These are phyloP conservation scores for Arachnomyces sp. DNA, from an alignment of 2,329 filamentous ascomycete genomes.

Conservation along the genomic window DNA sequence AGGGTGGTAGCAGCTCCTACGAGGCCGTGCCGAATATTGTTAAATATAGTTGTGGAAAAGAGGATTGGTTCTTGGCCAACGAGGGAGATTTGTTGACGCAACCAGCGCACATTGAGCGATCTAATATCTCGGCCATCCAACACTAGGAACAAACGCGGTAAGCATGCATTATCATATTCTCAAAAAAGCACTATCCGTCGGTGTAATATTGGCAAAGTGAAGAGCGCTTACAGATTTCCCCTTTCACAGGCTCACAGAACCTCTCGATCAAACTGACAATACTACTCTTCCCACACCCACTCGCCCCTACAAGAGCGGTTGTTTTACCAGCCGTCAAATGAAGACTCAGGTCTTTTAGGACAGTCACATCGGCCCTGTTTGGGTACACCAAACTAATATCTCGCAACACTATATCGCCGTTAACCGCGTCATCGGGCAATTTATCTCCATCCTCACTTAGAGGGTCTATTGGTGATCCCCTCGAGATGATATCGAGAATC, in stretches of 20 bases:
- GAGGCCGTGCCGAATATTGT: constrained; percentile 14
- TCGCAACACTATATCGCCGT: constrained; percentile 64
- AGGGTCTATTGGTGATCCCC: constrained; percentile 67
- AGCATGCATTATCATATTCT: too few relatives aligned
- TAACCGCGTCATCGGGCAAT: constrained; percentile 49
- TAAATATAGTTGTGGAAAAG: constrained; percentile 11
- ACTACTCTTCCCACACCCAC: constrained; percentile 33
- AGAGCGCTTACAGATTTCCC: constrained; percentile 17
- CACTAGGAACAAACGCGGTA: too few relatives aligned
- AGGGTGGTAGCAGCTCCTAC: constrained; percentile 6
- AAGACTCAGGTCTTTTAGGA: constrained; percentile 29
- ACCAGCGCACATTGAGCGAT: constrained; percentile 20
- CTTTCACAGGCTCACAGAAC: constrained; percentile 49
- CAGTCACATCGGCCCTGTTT: constrained; percentile 33
- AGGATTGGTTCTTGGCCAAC: constrained; percentile 18
- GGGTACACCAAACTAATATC: constrained; percentile 48
- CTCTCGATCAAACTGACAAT: constrained; percentile 46
- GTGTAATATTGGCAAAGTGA: too few relatives aligned
- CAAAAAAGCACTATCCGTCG: too few relatives aligned
- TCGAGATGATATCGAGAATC: constrained; percentile 79
- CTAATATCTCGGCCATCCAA: constrained; percentile 28
- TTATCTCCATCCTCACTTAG: constrained; percentile 56
- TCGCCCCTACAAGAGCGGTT: constrained; percentile 38
- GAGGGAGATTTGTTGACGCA: constrained; percentile 15
- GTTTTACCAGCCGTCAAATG: constrained; percentile 34